phyloP scores from a whole-genome alignment of 2,329 filamentous ascomycete species.

The Clarireedia sp. region DNA sequence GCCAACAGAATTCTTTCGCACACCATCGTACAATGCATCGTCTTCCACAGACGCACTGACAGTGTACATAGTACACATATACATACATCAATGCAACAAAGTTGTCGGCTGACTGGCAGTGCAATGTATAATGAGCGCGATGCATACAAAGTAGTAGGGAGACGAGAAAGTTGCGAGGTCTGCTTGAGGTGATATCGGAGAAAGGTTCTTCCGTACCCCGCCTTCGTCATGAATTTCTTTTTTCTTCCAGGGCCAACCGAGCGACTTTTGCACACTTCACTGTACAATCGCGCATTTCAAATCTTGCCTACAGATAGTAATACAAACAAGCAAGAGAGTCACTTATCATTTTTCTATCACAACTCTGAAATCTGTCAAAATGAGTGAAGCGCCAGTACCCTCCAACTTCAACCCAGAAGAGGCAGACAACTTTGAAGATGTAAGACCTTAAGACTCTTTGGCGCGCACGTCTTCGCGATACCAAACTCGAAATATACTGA shows the following conservation, averaged over 20 bases:
- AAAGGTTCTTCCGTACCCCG: slow-evolving; percentile 1
- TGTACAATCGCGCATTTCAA: too few relatives aligned
- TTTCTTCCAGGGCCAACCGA: background rate
- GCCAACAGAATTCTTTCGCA: too few relatives aligned
- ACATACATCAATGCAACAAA: too few relatives aligned
- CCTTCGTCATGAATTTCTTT: slow-evolving; percentile 6
- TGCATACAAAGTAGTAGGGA: too few relatives aligned
- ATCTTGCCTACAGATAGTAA: too few relatives aligned
- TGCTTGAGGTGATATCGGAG: background rate
- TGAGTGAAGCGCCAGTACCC: slow-evolving; percentile 26
- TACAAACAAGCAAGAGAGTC: background rate
- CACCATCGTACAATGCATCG: too few relatives aligned
- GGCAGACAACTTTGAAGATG: slow-evolving; percentile 63
- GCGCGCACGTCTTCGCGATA: slow-evolving; percentile 4
- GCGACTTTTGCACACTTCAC: background rate
- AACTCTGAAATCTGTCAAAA: slow-evolving; percentile 1
- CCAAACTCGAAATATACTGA: slow-evolving; percentile 13
- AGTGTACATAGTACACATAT: too few relatives aligned
- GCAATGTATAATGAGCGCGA: background rate
- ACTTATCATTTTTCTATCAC: background rate
- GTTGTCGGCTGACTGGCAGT: too few relatives aligned
- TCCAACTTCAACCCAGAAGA: slow-evolving; percentile 47
- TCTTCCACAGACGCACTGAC: too few relatives aligned
- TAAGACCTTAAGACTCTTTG: slow-evolving; percentile 32
- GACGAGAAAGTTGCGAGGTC: background rate